Evolutionary conservation across 2,329 filamentous ascomycete species (phyloP).

Genomic region (Sporothrix globosa): DNA sequence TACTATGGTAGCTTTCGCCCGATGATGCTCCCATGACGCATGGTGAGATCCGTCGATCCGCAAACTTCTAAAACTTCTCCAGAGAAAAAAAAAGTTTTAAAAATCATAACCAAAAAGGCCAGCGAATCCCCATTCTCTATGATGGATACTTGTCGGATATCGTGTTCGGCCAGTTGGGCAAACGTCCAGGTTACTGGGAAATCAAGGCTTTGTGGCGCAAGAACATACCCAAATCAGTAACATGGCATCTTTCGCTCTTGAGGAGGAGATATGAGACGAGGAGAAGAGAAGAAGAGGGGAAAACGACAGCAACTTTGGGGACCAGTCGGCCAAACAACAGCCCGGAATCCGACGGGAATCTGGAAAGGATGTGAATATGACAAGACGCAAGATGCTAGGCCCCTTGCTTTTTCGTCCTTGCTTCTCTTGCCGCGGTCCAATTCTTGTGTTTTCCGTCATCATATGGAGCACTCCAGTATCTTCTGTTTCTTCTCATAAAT

Average conservation of each 20-base stretch:
- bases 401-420: neutral
- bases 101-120: neutral
- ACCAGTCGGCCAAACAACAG: neutral
- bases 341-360: slow-evolving; percentile 5
- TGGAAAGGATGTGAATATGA: neutral
- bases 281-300: neutral
- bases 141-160: neutral
- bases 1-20: neutral
- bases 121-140: neutral
- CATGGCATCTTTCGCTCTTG: slow-evolving; percentile 9
- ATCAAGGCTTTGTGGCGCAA: slow-evolving; percentile 1
- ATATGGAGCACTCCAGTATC: neutral
- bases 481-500: neutral
- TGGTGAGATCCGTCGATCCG: neutral
- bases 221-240: slow-evolving; percentile 22
- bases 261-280: neutral
- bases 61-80: too few relatives aligned
- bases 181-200: neutral
- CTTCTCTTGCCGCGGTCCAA: neutral
- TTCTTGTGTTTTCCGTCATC: neutral
- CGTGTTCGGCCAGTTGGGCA: neutral
- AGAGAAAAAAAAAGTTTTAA: too few relatives aligned
- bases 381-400: neutral
- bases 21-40: slow-evolving; percentile 24
- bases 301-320: slow-evolving; percentile 8